A percentile compares a stretch with the other conserved stretches of the same genome.
phyloP scores from a whole-genome alignment of 805 yeast genomes.

The Saccharomycopsis capsularis region DNA sequence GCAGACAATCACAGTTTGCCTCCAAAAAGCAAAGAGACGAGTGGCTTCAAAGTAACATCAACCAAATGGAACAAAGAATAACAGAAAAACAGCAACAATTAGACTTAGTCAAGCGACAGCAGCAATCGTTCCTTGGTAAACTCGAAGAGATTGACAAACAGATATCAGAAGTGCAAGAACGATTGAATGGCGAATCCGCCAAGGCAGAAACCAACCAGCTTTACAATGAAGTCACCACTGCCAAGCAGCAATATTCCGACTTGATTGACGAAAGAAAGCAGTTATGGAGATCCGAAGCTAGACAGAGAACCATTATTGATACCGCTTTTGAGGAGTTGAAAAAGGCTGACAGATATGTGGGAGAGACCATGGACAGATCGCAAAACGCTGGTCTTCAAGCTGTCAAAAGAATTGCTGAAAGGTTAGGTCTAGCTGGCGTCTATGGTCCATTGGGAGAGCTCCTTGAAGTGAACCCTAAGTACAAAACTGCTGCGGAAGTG shows the following conservation, averaged over 20 bases:
- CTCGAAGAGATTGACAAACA: conserved; percentile 27
- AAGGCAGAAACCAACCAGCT: conserved; percentile 30
- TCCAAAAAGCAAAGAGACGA: conserved; percentile 52
- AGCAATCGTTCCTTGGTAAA: conserved; percentile 22
- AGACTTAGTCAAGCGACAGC: conserved; percentile 9
- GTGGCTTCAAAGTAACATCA: conserved; percentile 57
- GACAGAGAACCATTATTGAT: conserved; percentile 47
- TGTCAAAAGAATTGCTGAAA: conserved; percentile 54
- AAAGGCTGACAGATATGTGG: conserved; percentile 51
- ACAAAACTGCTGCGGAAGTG: conserved; percentile 80
- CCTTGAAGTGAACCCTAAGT: conserved; percentile 72
- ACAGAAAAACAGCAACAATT: conserved; percentile 27
- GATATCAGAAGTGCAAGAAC: conserved; percentile 30
- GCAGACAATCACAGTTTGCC: conserved; percentile 54
- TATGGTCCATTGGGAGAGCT: conserved; percentile 84
- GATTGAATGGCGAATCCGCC: conserved; percentile 32
- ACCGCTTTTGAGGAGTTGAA: conserved; percentile 49
- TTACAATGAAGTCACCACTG: conserved; percentile 25
- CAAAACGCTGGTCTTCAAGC: conserved; percentile 63
- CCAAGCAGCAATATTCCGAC: conserved; percentile 36
- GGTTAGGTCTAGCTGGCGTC: conserved; percentile 53
- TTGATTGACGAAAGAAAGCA: conserved; percentile 61
- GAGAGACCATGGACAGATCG: conserved; percentile 69
- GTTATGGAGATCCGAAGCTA: conserved; percentile 76
- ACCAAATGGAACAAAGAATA: conserved; percentile 29